Conservation (phyloP, 768 basidiomycete species). For the Amylocystis lapponica region DNA sequence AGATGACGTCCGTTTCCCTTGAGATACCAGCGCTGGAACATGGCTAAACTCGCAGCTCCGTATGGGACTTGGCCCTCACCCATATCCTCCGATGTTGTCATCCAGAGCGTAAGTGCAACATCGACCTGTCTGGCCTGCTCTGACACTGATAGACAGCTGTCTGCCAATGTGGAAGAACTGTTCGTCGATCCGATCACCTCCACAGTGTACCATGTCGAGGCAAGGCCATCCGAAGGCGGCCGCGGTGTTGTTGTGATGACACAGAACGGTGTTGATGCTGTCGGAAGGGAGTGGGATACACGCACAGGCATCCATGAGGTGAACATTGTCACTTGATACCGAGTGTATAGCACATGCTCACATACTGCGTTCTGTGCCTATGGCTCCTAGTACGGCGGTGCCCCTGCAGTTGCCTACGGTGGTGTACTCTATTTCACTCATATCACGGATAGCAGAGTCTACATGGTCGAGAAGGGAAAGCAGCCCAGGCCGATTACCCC, state of each 20-base stretch:
- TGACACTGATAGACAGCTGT: no score
- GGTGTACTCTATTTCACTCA: slow-evolving; percentile 56
- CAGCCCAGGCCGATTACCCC: slow-evolving; percentile 50
- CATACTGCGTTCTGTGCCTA: background rate
- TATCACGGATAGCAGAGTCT: slow-evolving; percentile 47
- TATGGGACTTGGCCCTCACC: no score
- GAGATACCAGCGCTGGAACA: no score
- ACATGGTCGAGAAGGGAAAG: slow-evolving; percentile 30
- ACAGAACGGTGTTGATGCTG: slow-evolving; percentile 40
- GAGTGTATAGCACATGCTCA: background rate
- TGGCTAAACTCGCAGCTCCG: no score
- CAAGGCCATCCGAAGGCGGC: slow-evolving; percentile 49
- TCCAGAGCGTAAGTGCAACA: no score
- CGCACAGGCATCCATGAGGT: slow-evolving; percentile 55
- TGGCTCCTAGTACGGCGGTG: slow-evolving; percentile 50
- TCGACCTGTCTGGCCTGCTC: no score
- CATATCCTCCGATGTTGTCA: no score
- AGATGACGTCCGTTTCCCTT: no score
- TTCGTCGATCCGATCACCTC: slow-evolving; percentile 48
- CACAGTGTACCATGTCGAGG: slow-evolving; percentile 51
- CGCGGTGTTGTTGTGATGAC: slow-evolving; percentile 55
- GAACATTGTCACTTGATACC: background rate
- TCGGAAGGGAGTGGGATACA: slow-evolving; percentile 48
- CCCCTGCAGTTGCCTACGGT: slow-evolving; percentile 45
- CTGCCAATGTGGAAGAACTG: no score